Evolutionary conservation across 1,284 basidiomycete genomes (phyloP).

Genomic region (Thelephora terrestris): DNA sequence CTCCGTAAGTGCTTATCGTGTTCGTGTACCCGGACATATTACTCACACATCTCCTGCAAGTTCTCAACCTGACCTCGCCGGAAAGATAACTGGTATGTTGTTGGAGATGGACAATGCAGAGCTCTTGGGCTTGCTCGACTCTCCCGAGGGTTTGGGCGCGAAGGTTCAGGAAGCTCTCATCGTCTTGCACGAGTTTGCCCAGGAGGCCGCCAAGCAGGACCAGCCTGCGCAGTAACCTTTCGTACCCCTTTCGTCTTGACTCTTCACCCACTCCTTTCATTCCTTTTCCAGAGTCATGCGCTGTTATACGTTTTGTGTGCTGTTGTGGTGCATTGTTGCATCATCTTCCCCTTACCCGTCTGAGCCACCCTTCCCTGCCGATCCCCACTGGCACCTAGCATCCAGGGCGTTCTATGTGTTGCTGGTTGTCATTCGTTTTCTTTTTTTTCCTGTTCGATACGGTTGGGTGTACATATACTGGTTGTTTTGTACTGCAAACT

Average conservation of each 20-base stretch:
- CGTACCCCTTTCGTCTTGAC: slow-evolving; percentile 10
- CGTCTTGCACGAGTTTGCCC: slow-evolving; percentile 71
- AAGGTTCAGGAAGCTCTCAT: slow-evolving; percentile 86
- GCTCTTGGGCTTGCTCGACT: slow-evolving; percentile 78
- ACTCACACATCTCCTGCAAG: slow-evolving; percentile 27
- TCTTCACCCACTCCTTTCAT: slow-evolving; percentile 7
- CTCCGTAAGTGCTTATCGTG: slow-evolving; percentile 41
- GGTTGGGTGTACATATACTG: background rate
- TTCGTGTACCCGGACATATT: slow-evolving; percentile 2
- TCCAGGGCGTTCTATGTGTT: background rate
- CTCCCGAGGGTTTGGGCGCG: slow-evolving; percentile 66
- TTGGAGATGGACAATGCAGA: slow-evolving; percentile 96
- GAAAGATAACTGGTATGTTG: slow-evolving; percentile 97
- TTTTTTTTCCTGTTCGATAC: background rate
- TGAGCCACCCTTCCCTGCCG: background rate
- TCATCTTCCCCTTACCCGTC: slow-evolving; percentile 1
- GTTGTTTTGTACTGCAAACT: background rate
- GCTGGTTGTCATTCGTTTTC: background rate
- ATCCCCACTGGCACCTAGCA: background rate
- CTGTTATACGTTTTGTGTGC: background rate
- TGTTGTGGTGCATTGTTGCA: background rate
- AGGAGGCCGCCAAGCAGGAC: slow-evolving; percentile 25
- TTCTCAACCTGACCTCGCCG: slow-evolving; percentile 77
- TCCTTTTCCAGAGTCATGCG: slow-evolving; percentile 3
- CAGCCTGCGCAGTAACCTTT: slow-evolving; percentile 2